Base-by-base conservation (phyloP, 1,284 basidiomycete species). In the Sutorius eximius region DNA sequence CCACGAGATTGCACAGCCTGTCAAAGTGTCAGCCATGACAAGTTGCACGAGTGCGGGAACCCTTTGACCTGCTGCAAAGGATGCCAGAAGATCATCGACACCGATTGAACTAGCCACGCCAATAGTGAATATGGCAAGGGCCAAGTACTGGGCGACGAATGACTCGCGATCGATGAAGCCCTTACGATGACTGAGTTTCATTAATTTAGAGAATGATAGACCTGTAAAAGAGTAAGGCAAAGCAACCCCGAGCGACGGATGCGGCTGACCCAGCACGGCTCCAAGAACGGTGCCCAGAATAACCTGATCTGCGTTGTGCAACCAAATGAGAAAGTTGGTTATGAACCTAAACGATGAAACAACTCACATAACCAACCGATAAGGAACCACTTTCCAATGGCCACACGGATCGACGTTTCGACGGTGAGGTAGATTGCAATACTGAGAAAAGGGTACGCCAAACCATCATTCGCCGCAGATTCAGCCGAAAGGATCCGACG, bases 401-500 rank as follows among this genome's bases (percentile, higher is more conserved):
- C 91, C 36, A 82, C 79, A 2, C 79, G 74, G 2, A 76, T 77
- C 9, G 89, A 85, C 1, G 74, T 63, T 61, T 94, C 89, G 3
- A 93, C 69, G 1, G 87, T 89, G 32, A 98, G 80, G 69, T 95
- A 98, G 15, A 98, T 81, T 1, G 95, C 86, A 49, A 98, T 83
- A 59, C 87, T 82, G 45, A 98, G 78, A 70, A 98, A 98, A 0
- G 95, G 95, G 71, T 96, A 98, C 1, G 95, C 95, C 6, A 93
- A 79, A 3, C 93, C 93, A 63, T 90, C 87, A 67, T 91, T 91
- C 24, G 89, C 85, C 0, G 95, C 95, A 7, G 91, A 93, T 73
- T 98, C 95, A 2, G 93, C 94, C 3, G 91, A 84, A n/a, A 98
- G 72, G 52, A 97, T 80, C 47, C 87, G 87, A 37, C 95, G 85